These are phyloP conservation scores for Epichloe sibirici DNA, from an alignment of 2,329 filamentous ascomycete species.

Conservation along the genomic window DNA sequence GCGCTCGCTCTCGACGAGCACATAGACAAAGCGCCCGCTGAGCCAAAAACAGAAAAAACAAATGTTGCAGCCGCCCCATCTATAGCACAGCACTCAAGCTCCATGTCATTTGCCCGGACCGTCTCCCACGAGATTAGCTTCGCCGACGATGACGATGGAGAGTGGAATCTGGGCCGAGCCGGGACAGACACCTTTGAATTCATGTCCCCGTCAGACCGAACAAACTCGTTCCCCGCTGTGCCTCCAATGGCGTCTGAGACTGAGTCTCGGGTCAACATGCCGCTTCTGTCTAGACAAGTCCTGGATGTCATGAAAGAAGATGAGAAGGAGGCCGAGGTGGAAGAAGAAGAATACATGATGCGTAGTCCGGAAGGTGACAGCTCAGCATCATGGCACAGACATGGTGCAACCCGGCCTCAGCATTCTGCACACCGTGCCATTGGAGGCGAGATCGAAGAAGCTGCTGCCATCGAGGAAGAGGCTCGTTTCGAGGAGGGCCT, in stretches of 20 bases:
- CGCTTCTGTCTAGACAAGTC: constrained; percentile 37
- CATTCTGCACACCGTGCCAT: constrained; percentile 24
- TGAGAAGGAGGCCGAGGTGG: constrained; percentile 34
- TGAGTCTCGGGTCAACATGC: constrained; percentile 21
- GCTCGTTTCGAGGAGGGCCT: constrained; percentile 59
- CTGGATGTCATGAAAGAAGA: constrained; percentile 40
- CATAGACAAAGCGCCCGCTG: not conserved
- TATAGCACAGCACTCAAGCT: constrained; percentile 43
- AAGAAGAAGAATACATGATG: constrained; percentile 24
- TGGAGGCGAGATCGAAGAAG: constrained; percentile 30
- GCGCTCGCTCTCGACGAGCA: not conserved
- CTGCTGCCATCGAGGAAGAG: constrained; percentile 33
- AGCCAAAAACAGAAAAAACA: not conserved
- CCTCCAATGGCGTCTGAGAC: constrained; percentile 26
- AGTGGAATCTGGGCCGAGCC: constrained; percentile 40
- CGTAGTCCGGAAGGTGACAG: constrained; percentile 6
- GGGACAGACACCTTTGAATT: constrained; percentile 48
- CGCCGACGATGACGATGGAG: constrained; percentile 45
- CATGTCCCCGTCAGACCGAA: constrained; percentile 43
- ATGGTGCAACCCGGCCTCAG: constrained; percentile 9
- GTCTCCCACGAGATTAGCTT: constrained; percentile 51
- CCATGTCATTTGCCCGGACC: constrained; percentile 51
- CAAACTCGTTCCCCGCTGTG: constrained; percentile 51
- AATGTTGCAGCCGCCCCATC: constrained; percentile 8
- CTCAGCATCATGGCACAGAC: constrained; percentile 6